Evolutionary conservation across 2,329 filamentous ascomycete species (phyloP), one percentile per base, ranked within the genome.

Genomic region (Elsinoe fawcettii): DNA sequence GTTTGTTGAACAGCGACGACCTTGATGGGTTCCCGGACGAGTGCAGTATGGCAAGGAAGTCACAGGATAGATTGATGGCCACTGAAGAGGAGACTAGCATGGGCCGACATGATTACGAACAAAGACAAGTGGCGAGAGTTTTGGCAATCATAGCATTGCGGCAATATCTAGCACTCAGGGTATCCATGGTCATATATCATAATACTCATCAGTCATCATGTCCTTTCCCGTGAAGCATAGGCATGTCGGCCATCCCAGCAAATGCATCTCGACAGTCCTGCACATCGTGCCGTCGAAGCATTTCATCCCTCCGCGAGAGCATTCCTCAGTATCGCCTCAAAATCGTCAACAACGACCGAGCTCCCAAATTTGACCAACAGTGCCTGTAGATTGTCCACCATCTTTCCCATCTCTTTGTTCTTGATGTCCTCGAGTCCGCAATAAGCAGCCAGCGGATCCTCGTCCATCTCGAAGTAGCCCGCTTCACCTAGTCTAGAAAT

Each of bases 171-270:
- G 46, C 46, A 32, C 32, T 20, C 39, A 51, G 46, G 46, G 46
- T 51, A 51, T 51, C 46, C 32, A 51, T 51, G 46, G 30, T 51
- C 27, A 51, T 20, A 25, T 32, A 51, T 34, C 46, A 51, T 34
- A 20, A 51, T 51, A 51, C 46, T 51, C 46, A 51, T 51, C 46
- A 51, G 12, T 30, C 46, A 51, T 51, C 27, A 9, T 30, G 9
- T 30, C 27, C 5, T 30, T 30, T 30, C 27, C 27, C 27, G 5
- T n/a, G n/a, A n/a, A 30, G 5, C 27, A 30, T 30, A 5, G 9
- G 27, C 27, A 30, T 30, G 27, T 5, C 9, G 27, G 27, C 27
- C 27, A 5, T 30, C 27, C 9, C 27, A 9, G 27, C 27, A 30
- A 30, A 5, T 30, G 5, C 5, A 30, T 5, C 27, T 9, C 27